phyloP scores from a whole-genome alignment of 768 basidiomycete genomes.

The Suillus clintonianus region DNA sequence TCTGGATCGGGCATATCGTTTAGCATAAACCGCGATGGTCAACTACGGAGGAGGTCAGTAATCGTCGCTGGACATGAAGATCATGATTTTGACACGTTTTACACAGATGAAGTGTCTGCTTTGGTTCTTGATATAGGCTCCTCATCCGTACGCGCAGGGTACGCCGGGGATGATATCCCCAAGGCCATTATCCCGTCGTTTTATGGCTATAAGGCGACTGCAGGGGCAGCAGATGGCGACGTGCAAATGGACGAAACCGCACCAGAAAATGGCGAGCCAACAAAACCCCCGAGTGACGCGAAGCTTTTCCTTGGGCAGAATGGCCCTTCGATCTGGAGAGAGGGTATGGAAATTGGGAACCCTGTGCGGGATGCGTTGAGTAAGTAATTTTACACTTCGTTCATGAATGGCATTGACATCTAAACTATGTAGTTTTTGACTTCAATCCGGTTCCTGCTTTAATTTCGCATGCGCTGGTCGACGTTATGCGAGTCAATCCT shows the following conservation, averaged over 20 bases:
- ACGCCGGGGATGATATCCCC: conserved; percentile 96
- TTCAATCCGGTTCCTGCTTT: conserved; percentile 74
- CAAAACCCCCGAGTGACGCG: conserved; percentile 44
- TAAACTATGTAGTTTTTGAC: conserved; percentile 57
- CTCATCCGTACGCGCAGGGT: conserved; percentile 88
- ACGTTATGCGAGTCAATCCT: conserved; percentile 75
- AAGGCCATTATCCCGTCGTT: conserved; percentile 88
- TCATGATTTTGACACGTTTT: not conserved
- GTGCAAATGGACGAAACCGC: conserved; percentile 44
- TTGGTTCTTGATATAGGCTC: conserved; percentile 94
- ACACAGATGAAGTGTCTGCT: conserved; percentile 92
- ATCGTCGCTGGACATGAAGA: conserved; percentile 20
- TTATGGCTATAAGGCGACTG: conserved; percentile 71
- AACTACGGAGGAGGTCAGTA: conserved; percentile 80
- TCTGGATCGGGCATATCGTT: not conserved
- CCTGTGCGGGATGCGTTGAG: conserved; percentile 85
- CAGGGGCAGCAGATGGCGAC: conserved; percentile 30
- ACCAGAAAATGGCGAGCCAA: conserved; percentile 29
- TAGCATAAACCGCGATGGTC: conserved; percentile 53
- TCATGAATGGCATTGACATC: not conserved
- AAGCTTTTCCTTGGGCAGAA: conserved; percentile 84
- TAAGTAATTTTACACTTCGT: conserved; percentile 39
- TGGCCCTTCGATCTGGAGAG: conserved; percentile 88
- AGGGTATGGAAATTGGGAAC: conserved; percentile 84
- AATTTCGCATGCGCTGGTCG: conserved; percentile 71